These are phyloP conservation scores for Leccinum longicurvipes DNA, from an alignment of 768 basidiomycete genomes.

Conservation along the genomic window DNA sequence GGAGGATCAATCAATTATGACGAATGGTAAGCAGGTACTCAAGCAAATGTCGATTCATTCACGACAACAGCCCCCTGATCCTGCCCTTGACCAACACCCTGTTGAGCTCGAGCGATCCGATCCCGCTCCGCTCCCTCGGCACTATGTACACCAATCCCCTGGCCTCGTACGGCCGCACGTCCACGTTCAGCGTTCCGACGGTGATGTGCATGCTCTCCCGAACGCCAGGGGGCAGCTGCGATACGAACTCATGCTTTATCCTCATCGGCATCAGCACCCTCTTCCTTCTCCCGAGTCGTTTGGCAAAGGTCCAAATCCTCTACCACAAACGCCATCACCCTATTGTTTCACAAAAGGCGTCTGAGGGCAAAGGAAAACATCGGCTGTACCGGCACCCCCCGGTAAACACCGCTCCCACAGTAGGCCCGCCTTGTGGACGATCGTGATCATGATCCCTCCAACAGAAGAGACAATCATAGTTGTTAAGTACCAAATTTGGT, in stretches of 20 bases:
- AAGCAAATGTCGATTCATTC: too few relatives aligned
- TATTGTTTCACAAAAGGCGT: slow-evolving; percentile 67
- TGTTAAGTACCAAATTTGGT: too few relatives aligned
- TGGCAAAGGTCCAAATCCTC: slow-evolving; percentile 48
- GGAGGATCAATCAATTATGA: too few relatives aligned
- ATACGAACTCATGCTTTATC: slow-evolving; percentile 46
- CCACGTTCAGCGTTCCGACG: slow-evolving; percentile 63
- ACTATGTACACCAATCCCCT: slow-evolving; percentile 60
- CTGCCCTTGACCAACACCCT: slow-evolving; percentile 29
- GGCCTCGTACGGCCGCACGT: slow-evolving; percentile 66
- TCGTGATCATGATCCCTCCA: too few relatives aligned
- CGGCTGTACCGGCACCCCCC: slow-evolving; percentile 36
- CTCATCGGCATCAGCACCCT: slow-evolving; percentile 25
- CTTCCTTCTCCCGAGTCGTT: too few relatives aligned
- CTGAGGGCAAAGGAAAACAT: slow-evolving; percentile 61
- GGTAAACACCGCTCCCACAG: slow-evolving; percentile 42
- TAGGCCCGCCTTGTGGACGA: slow-evolving; percentile 65
- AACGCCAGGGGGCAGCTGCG: slow-evolving; percentile 43
- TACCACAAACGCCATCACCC: slow-evolving; percentile 79
- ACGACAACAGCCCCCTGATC: slow-evolving; percentile 30
- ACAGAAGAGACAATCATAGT: too few relatives aligned
- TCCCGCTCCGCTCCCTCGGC: slow-evolving; percentile 30
- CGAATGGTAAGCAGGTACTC: too few relatives aligned
- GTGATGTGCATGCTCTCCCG: slow-evolving; percentile 73
- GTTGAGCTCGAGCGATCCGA: slow-evolving; percentile 29